Conservation (phyloP, 2,329 filamentous ascomycete genomes). For the Corinectria fuckeliana region DNA sequence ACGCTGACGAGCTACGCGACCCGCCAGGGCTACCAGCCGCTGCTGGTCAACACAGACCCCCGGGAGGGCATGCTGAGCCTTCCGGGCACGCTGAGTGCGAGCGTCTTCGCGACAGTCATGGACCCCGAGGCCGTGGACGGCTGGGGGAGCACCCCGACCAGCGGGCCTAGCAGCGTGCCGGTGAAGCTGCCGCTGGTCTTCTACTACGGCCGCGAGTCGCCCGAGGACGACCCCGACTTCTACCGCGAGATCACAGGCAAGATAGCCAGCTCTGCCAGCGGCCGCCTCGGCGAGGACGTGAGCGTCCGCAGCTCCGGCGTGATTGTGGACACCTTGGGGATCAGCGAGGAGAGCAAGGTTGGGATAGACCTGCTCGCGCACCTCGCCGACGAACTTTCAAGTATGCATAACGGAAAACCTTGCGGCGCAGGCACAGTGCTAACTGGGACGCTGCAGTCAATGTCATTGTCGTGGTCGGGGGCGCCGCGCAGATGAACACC, state of each 20-base stretch:
- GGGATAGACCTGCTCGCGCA: constrained; percentile 82
- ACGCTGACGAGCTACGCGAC: constrained; percentile 82
- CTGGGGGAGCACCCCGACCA: constrained; percentile 90
- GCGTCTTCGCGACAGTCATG: constrained; percentile 85
- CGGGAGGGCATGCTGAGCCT: constrained; percentile 79
- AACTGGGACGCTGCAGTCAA: constrained; percentile 70
- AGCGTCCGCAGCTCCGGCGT: constrained; percentile 76
- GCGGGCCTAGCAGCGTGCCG: constrained; percentile 84
- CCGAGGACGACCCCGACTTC: constrained; percentile 74
- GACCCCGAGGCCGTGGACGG: constrained; percentile 81
- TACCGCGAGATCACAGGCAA: constrained; percentile 78
- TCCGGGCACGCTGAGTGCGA: constrained; percentile 83
- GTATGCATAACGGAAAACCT: constrained; percentile 37
- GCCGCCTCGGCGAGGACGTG: constrained; percentile 77
- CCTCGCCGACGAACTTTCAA: constrained; percentile 65
- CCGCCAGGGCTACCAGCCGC: constrained; percentile 73
- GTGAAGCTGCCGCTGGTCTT: constrained; percentile 93
- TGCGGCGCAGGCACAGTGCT: constrained; percentile 1
- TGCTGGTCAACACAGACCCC: constrained; percentile 86
- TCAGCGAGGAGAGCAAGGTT: constrained; percentile 68
- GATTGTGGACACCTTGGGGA: constrained; percentile 82
- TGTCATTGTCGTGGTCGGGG: constrained; percentile 80
- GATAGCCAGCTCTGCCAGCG: constrained; percentile 79
- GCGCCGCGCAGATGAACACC: constrained; percentile 76
- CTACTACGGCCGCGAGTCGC: constrained; percentile 77